Percentiles rank a stretch among this genome's conserved stretches.
Evolutionary conservation across 257 asterid species (phyloP).

Genomic region (Eucommia ulmoides): DNA sequence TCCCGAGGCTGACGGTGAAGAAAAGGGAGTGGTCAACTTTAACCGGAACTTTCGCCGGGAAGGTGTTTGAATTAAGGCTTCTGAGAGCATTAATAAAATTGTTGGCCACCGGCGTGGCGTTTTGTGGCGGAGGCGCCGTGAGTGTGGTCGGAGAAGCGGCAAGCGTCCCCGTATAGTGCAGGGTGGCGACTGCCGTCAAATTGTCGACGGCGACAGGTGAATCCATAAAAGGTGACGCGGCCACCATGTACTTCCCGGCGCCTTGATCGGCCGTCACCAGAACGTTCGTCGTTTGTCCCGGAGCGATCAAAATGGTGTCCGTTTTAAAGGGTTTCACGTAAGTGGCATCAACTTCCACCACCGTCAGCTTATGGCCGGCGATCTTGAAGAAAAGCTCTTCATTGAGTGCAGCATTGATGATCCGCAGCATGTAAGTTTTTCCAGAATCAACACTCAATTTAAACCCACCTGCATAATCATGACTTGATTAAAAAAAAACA

Average conservation of each 20-base stretch:
- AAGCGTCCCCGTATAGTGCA: conserved; percentile 46
- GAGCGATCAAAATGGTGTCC: conserved; percentile 38
- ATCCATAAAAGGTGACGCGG: conserved; percentile 56
- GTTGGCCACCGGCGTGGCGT: conserved; percentile 48
- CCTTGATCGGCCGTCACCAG: conserved; percentile 20
- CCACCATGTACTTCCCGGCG: conserved; percentile 32
- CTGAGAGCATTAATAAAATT: conserved; percentile 34
- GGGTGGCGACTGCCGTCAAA: conserved; percentile 43
- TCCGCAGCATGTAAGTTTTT: conserved; percentile 44
- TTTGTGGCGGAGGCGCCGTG: conserved; percentile 30
- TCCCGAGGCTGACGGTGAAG: conserved; percentile 41
- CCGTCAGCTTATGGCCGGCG: conserved; percentile 47
- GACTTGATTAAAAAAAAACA: too few species aligned
- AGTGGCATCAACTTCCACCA: conserved; percentile 57
- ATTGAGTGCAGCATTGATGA: conserved; percentile 64
- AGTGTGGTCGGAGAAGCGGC: conserved; percentile 20
- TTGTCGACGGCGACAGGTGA: conserved; percentile 39
- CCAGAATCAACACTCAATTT: conserved; percentile 32
- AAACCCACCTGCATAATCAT: conserved; percentile 19
- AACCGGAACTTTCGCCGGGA: conserved; percentile 38
- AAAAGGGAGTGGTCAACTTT: conserved; percentile 33
- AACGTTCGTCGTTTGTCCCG: conserved; percentile 53
- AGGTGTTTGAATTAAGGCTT: conserved; percentile 39
- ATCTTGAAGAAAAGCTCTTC: conserved; percentile 57
- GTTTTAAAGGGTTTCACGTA: conserved; percentile 52